Evolutionary conservation across 148 eudicot species (phyloP), one percentile per base, ranked within the genome.

Genomic region (Selenicereus undatus): DNA sequence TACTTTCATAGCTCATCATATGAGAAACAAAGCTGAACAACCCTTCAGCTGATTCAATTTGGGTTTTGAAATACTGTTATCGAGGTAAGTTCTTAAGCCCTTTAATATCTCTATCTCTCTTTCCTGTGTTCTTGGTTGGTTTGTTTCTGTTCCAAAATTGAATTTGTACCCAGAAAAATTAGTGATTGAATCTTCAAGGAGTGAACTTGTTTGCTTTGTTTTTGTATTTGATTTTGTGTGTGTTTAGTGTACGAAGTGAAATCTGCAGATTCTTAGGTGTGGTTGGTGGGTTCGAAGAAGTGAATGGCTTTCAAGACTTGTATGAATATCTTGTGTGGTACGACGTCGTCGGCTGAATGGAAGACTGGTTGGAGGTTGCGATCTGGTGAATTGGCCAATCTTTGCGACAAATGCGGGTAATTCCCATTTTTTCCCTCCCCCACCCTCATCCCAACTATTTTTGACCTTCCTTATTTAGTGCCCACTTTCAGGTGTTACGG

Each of bases 371-470:
- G 97, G 99, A 85, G 83, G 83, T 81, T 95, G 88, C 90, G 93
- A 89, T 91, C 97, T 77, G 95, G 97, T 81, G 91, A 86, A 79
- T 89, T 90, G 77, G 97, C 97, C 75, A 82, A 27, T 81, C 93
- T 95, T 52, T 95, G 99, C 78, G 82, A 82, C 78, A 92, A 87
- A 71, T 95, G 99, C 97, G 99, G 99, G 99, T 95, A 86, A 82
- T 80, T 69, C 8, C 48, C 10, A 8, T 68, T 76, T 58, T 58
- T 62, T 7, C 71, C 26, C 5, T 35, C 54, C 2, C 20, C 26
- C 27, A n/a, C n/a, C n/a, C n/a, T n/a, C 45, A 43, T 29, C 32
- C 32, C 36, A 54, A 2, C 48, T 54, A 27, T 30, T 11, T 26
- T 8, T 79, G 22, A 3, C 52, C 52, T 9, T 11, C 52, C 52